A percentile compares a stretch with the other conserved stretches of the same genome.
phyloP scores from a whole-genome alignment of 2,329 filamentous ascomycete genomes.

The Botrytis byssoidea region DNA sequence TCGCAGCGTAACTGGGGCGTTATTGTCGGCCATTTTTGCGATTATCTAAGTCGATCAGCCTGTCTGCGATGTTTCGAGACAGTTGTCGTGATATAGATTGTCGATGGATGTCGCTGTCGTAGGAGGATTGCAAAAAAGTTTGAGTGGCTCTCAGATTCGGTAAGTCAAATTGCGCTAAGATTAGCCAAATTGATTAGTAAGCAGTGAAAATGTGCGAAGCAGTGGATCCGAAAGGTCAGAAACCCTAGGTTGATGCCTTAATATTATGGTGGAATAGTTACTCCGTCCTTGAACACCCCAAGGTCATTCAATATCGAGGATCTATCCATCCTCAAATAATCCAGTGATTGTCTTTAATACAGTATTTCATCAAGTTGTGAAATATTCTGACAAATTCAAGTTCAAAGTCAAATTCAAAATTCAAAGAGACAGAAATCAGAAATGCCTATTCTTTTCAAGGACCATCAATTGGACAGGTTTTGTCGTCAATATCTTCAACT shows the following conservation, averaged over 20 bases:
- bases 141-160: constrained; percentile 23
- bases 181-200: constrained; percentile 26
- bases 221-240: constrained; percentile 21
- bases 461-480: constrained; percentile 51
- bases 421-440: background rate
- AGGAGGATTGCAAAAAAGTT: constrained; percentile 27
- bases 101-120: constrained; percentile 37
- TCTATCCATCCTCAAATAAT: background rate
- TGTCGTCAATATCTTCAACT: constrained; percentile 79
- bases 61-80: constrained; percentile 37
- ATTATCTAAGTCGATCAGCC: constrained; percentile 39
- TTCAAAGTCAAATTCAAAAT: background rate
- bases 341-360: constrained; percentile 11
- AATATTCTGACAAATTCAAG: background rate
- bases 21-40: constrained; percentile 84
- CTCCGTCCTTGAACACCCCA: background rate
- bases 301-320: background rate
- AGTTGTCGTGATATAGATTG: constrained; percentile 35
- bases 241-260: constrained; percentile 29
- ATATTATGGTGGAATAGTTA: background rate
- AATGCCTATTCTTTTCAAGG: constrained; percentile 17
- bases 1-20: constrained; percentile 77
- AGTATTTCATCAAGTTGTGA: constrained; percentile 16
- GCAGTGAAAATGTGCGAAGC: constrained; percentile 25
- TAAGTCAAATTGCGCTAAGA: constrained; percentile 28